Percentiles rank a stretch among this genome's conserved stretches.
These are phyloP conservation scores for Parsonsia alboflavescens DNA, from an alignment of 257 asterid species.

Conservation along the genomic window DNA sequence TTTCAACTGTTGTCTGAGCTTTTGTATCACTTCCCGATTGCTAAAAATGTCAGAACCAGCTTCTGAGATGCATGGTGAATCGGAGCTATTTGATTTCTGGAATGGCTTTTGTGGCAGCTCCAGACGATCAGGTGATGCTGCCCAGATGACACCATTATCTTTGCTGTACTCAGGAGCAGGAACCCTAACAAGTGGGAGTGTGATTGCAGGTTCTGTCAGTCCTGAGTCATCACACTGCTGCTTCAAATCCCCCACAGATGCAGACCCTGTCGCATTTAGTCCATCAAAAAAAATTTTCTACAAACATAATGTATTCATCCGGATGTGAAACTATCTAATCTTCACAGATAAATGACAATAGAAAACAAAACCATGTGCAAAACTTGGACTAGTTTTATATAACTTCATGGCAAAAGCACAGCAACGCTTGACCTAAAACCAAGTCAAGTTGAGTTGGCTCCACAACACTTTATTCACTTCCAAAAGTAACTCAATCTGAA, in stretches of 20 bases:
- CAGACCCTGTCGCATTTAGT: constrained; percentile 41
- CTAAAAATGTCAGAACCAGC: constrained; percentile 86
- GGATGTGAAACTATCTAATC: background rate
- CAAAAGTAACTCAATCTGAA: too few relatives aligned
- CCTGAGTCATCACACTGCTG: constrained; percentile 54
- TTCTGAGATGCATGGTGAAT: constrained; percentile 83
- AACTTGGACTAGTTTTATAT: background rate
- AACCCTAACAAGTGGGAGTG: constrained; percentile 70
- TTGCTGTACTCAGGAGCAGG: constrained; percentile 55
- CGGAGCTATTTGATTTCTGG: constrained; percentile 86
- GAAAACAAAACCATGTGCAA: background rate
- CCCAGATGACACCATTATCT: constrained; percentile 69
- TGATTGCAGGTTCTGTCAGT: constrained; percentile 49
- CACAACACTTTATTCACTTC: too few relatives aligned
- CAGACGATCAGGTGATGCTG: constrained; percentile 77
- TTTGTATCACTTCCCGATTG: constrained; percentile 86
- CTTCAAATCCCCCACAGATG: constrained; percentile 43
- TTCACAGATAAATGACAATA: background rate
- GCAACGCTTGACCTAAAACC: too few relatives aligned
- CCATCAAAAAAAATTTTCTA: background rate
- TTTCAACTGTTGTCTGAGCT: constrained; percentile 83
- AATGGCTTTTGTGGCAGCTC: constrained; percentile 83
- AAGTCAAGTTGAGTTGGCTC: too few relatives aligned
- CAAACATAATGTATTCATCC: background rate
- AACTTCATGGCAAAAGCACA: background rate